Evolutionary conservation across 768 basidiomycete genomes (phyloP), one percentile per base, ranked within the genome.

Genomic region (Termitomyces sp.): DNA sequence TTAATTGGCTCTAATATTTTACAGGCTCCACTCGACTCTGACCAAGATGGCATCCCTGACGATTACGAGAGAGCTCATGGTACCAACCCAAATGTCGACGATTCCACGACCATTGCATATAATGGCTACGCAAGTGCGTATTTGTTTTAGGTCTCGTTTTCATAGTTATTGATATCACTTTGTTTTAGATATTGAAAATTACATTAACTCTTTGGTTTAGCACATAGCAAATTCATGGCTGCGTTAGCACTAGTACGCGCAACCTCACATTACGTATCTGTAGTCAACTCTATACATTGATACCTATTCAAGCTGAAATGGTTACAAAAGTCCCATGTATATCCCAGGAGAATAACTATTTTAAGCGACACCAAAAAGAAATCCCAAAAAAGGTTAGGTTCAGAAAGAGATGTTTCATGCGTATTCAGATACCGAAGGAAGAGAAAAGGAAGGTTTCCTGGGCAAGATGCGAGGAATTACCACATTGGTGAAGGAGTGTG

Each of bases 371-470:
- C 69, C 66, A 65, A 65, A 63, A 53, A 60, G 55, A 61, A 58
- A 64, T 60, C 61, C 63, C 65, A 65, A 55, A 63, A 66, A 65
- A n/a, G n/a, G n/a, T n/a, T n/a, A n/a, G 52, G 61, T 64, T 53
- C 60, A 65, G 65, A 60, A 65, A 59, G 60, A 53, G 60, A 63
- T 65, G 49, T 57, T 62, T 70, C 71, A 77, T 57, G 70, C 69
- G 70, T 78, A 76, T 69, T 79, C 76, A 56, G 76, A 68, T 47
- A 77, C 65, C 36, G 75, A 66, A 32, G 77, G 68, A 54, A 78
- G 72, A 56, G 71, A 64, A 58, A 65, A 70, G 31, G 64, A 46
- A 53, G 59, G 55, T 54, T 59, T 60, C 50, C 58, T 59, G 27
- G 66, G 61, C 47, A 66, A 53, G 58, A 67, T 53, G 57, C 66